A percentile compares a stretch with the other conserved stretches of the same genome.
phyloP scores from a whole-genome alignment of 2,329 filamentous ascomycete genomes.

The Mariannaea elegans region DNA sequence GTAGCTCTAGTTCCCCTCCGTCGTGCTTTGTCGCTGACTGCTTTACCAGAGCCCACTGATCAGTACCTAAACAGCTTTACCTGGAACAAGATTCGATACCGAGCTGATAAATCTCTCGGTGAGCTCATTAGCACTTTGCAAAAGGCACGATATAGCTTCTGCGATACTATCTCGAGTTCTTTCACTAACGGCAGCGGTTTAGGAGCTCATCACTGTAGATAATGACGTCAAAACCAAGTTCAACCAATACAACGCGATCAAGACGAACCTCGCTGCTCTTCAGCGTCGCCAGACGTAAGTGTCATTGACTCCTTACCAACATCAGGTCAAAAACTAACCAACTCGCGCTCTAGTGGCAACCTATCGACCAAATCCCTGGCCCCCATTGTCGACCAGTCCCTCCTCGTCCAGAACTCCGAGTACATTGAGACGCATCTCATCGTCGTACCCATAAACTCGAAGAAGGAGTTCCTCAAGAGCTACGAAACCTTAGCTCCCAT shows the following conservation, averaged over 20 bases:
- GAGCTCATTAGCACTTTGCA: constrained; percentile 89
- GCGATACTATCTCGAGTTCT: background rate
- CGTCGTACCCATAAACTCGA: constrained; percentile 80
- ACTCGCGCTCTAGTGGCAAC: constrained; percentile 72
- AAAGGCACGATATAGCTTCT: constrained; percentile 65
- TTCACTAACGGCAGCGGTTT: constrained; percentile 14
- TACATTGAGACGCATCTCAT: constrained; percentile 96
- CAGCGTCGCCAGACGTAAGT: constrained; percentile 87
- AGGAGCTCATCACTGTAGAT: constrained; percentile 92
- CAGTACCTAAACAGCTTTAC: constrained; percentile 88
- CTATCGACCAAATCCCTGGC: constrained; percentile 92
- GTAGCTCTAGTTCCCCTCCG: constrained; percentile 42
- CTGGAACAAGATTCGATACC: constrained; percentile 99
- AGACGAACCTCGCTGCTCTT: constrained; percentile 81
- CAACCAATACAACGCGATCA: constrained; percentile 91
- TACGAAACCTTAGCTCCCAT: constrained; percentile 91
- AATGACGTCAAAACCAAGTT: constrained; percentile 96
- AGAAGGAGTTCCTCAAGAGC: constrained; percentile 87
- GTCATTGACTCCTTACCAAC: background rate
- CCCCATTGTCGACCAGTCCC: constrained; percentile 82
- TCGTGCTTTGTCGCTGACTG: constrained; percentile 35
- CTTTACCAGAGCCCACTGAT: constrained; percentile 83
- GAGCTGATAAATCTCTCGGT: constrained; percentile 86
- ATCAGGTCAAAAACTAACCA: constrained; percentile 10
- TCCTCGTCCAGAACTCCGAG: constrained; percentile 89